Percentiles rank a stretch among this genome's conserved stretches.
These are phyloP conservation scores for Hyphopichia burtonii DNA, from an alignment of 1,139 yeast species.

Conservation along the genomic window DNA sequence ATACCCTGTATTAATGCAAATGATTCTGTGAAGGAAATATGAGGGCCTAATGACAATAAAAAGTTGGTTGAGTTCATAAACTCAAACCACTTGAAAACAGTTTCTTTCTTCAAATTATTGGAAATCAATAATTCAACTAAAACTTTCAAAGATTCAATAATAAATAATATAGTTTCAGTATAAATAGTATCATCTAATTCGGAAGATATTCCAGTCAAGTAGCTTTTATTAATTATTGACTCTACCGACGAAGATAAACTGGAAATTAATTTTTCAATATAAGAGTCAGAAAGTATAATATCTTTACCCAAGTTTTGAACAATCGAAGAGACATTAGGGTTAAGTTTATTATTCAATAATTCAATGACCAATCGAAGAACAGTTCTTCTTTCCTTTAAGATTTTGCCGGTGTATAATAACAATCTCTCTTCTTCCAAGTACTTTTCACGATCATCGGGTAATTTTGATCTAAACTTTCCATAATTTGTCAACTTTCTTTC, in stretches of 20 bases:
- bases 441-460: slow-evolving; percentile 37
- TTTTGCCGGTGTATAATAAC: slow-evolving; percentile 28
- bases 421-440: slow-evolving; percentile 29
- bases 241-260: slow-evolving; percentile 7
- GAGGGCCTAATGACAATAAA: slow-evolving; percentile 27
- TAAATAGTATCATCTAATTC: slow-evolving; percentile 23
- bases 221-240: slow-evolving; percentile 8
- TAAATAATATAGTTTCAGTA: slow-evolving; percentile 35
- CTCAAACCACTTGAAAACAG: slow-evolving; percentile 56
- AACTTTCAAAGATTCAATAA: slow-evolving; percentile 44
- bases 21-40: slow-evolving; percentile 30
- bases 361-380: slow-evolving; percentile 39
- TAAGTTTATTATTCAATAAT: slow-evolving; percentile 36
- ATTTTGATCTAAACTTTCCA: slow-evolving; percentile 29
- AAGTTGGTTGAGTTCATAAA: slow-evolving; percentile 46
- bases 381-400: slow-evolving; percentile 48
- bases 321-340: slow-evolving; percentile 24
- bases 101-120: slow-evolving; percentile 25
- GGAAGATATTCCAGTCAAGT: slow-evolving; percentile 15
- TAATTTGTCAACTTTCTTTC: slow-evolving; percentile 20
- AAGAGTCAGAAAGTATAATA: slow-evolving; percentile 28
- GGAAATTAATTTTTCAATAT: slow-evolving; percentile 10
- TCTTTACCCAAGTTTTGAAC: slow-evolving; percentile 42
- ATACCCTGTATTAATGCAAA: slow-evolving; percentile 46
- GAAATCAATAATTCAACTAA: slow-evolving; percentile 40